Percentiles rank a stretch among this genome's conserved stretches.
phyloP scores from a whole-genome alignment of 257 asterid species.

The Perilla frutescens region DNA sequence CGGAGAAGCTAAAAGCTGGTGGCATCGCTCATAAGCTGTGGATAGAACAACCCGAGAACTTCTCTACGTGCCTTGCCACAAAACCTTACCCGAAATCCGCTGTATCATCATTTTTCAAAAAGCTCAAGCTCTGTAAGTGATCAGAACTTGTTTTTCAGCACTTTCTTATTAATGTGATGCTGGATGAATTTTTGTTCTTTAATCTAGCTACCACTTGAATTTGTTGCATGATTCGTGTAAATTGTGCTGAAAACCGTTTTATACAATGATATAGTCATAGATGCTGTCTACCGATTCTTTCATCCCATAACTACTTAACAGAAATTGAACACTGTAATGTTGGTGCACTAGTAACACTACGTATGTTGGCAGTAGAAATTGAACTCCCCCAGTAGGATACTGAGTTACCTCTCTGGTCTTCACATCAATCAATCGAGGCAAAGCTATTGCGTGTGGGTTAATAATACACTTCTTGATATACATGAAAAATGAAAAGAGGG shows the following conservation, averaged over 20 bases:
- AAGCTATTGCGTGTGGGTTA: too few relatives aligned
- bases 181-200: constrained; percentile 1
- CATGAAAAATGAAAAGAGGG: too few relatives aligned
- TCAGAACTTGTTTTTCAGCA: constrained; percentile 17
- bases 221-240: background rate
- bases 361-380: too few relatives aligned
- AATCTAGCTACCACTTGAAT: background rate
- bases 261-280: too few relatives aligned
- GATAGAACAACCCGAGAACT: constrained; percentile 94
- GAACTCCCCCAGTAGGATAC: too few relatives aligned
- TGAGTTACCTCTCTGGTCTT: too few relatives aligned
- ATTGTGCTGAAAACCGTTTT: background rate
- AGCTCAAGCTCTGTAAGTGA: constrained; percentile 94
- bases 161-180: background rate
- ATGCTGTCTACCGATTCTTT: too few relatives aligned
- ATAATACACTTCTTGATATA: too few relatives aligned
- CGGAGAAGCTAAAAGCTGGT: constrained; percentile 71
- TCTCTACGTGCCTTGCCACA: constrained; percentile 88
- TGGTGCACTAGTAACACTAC: too few relatives aligned
- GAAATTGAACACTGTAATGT: too few relatives aligned
- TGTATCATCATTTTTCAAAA: constrained; percentile 79
- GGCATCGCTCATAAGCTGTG: constrained; percentile 85
- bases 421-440: too few relatives aligned
- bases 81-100: constrained; percentile 88
- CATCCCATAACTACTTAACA: too few relatives aligned